Base-by-base conservation (phyloP, 2,329 filamentous ascomycete species). In the Talaromyces sp. region DNA sequence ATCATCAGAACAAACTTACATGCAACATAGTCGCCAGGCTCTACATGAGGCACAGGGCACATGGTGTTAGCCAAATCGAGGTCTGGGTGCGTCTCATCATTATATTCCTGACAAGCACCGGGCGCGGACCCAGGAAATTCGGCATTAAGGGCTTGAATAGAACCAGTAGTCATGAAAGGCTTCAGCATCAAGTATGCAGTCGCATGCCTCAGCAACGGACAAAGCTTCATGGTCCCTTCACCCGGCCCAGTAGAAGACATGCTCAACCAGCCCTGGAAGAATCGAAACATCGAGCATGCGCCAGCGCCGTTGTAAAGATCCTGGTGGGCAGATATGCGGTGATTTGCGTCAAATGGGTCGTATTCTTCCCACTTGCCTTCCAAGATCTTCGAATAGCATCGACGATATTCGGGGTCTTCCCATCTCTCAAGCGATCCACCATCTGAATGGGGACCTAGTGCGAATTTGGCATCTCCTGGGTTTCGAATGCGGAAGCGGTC, bases 211-310 rank as follows among this genome's bases (percentile, higher is more conserved):
- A 95, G 79, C 61, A 96, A 81, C 0, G 93, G 93, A 71, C 93
- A 93, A 1, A 97, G 90, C 50, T 91, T 83, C 61, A 97, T 78
- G 0, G 93, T 95, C 0, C 93, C 93, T 78, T 96, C 89, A 5
- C 84, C 83, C 0, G 91, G 90, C 0, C 84, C 87, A 0, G 87
- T 89, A n/a, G 82, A 79, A 65, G 89, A 92, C 84, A 97, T 89
- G 66, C 77, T 76, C 61, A 97, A 77, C 93, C 93, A 97, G 19
- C 92, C 93, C 78, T 97, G 93, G 76, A 91, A 94, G 84, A 92
- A 90, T 45, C 94, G 86, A 78, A 97, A 93, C 82, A 93, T 92
- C 54, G 85, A 89, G 78, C 92, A 96, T 0, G 90, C 88, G 0
- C 93, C 93, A 0, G 92, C 84, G 0, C 93, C 92, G 60, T 91